phyloP scores from a whole-genome alignment of 2,329 filamentous ascomycete species.

The Elsinoe batatas region DNA sequence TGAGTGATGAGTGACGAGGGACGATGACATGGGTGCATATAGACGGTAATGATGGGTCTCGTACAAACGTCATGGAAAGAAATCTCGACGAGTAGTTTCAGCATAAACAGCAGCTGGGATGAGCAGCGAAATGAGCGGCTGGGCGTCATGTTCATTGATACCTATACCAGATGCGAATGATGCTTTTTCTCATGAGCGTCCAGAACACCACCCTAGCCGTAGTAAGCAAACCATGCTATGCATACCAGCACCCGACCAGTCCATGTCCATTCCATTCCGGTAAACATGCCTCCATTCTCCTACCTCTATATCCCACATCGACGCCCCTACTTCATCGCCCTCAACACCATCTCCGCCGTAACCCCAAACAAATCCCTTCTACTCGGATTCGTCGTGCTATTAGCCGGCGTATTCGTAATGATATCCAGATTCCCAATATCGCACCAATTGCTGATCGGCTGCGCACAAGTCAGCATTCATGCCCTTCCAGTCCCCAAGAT shows the following conservation, averaged over 20 bases:
- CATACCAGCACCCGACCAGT: not conserved
- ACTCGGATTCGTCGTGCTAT: not conserved
- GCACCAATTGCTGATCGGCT: slow-evolving; percentile 61
- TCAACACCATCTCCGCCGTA: slow-evolving; percentile 1
- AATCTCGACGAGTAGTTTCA: too few species aligned
- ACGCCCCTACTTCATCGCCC: not conserved
- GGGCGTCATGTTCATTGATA: too few species aligned
- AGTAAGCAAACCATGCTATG: not conserved
- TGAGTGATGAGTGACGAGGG: not conserved
- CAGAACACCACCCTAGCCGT: too few species aligned
- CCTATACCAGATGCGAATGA: too few species aligned
- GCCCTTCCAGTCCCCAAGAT: not conserved
- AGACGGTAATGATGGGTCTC: not conserved
- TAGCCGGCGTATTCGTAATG: slow-evolving; percentile 16
- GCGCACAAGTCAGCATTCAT: not conserved
- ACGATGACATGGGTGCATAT: slow-evolving; percentile 1
- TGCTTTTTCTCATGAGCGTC: not conserved
- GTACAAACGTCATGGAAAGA: too few species aligned
- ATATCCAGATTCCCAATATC: slow-evolving; percentile 38
- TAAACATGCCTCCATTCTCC: not conserved
- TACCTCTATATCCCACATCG: not conserved
- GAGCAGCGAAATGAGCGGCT: too few species aligned
- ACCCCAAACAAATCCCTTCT: not conserved
- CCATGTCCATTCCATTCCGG: not conserved
- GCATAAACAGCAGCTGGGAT: too few species aligned